phyloP scores from a whole-genome alignment of 306 rosid genomes.

The Hippophae gyantsensis region DNA sequence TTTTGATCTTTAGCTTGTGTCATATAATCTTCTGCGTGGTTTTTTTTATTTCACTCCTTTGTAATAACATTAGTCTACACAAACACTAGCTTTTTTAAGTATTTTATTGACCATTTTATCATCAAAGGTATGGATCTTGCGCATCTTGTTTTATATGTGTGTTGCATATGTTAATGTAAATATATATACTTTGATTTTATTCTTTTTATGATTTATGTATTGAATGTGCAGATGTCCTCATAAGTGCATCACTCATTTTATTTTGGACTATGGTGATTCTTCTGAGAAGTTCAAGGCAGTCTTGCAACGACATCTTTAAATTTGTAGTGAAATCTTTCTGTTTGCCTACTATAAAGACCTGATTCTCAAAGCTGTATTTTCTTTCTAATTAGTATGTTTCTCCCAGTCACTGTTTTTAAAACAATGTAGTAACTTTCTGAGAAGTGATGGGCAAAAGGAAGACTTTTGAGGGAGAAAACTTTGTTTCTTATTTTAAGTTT shows the following conservation, averaged over 20 bases:
- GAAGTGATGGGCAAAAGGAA: conserved; percentile 25
- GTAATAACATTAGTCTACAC: too few species aligned
- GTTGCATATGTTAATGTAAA: background rate
- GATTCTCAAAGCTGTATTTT: conserved; percentile 22
- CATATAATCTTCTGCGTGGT: too few species aligned
- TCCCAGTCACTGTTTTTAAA: conserved; percentile 18
- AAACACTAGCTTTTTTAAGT: too few species aligned
- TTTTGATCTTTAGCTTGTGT: too few species aligned
- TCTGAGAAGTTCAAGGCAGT: conserved; percentile 66
- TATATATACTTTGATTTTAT: conserved; percentile 22
- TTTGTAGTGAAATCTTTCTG: conserved; percentile 31
- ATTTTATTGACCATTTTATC: background rate
- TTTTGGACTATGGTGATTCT: conserved; percentile 80
- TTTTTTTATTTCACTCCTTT: too few species aligned
- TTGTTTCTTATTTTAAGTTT: conserved; percentile 21
- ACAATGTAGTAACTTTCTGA: conserved; percentile 19
- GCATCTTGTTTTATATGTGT: conserved; percentile 10
- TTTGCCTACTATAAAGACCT: conserved; percentile 38
- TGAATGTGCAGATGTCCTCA: conserved; percentile 64
- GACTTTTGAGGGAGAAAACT: conserved; percentile 37
- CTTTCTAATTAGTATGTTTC: conserved; percentile 7
- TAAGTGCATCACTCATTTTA: conserved; percentile 66
- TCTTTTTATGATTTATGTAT: conserved; percentile 46
- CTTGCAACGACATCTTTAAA: conserved; percentile 61
- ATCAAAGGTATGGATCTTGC: conserved; percentile 19